Base-by-base conservation (phyloP, 306 rosid genomes). In the Quercus cerris region DNA sequence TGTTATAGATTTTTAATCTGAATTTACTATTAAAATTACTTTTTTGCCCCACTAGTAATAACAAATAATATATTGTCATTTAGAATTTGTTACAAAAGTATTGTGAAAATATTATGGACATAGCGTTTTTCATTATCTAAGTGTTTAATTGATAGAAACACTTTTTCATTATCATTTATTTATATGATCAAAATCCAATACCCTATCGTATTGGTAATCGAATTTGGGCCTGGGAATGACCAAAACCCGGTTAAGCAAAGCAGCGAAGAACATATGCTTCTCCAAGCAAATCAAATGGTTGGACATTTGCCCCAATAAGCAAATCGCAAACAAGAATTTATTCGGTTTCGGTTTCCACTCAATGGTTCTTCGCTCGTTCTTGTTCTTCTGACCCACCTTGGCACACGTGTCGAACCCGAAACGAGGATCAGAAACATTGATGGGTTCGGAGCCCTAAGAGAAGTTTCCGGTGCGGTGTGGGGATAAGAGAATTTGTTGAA, bases 241-340 rank as follows among this genome's bases (percentile, higher is more conserved):
- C 84, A 95, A 71, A 71, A 90, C 82, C 71, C 97, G 83, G 51
- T 86, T 84, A 13, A 95, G 92, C 79, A 95, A 73, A 25, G 99
- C 96, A 4, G 96, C 97, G 35, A 91, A 91, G 84, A 95, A 90
- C 93, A 95, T 95, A 69, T 95, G 99, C 82, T 95, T 95, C 84
- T 95, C 97, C 73, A 95, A 83, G 80, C 99, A 95, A 86, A 95
- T 95, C 91, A 95, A 81, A 78, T 91, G 98, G 86, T 93, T 93
- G 0, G 96, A 95, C 99, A 93, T 95, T 82, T 95, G 99, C 30
- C 99, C 98, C 0, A 97, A 95, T 63, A 89, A 80, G 70, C 99
- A 95, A 57, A 89, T 84, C 33, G 96, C 98, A 78, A 95, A 81
- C 56, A 95, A 83, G 71, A 84, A 93, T 81, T 93, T 95, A 25